Base-by-base conservation (phyloP, 441 rosid species). In the Pelargonium fulgidum region DNA sequence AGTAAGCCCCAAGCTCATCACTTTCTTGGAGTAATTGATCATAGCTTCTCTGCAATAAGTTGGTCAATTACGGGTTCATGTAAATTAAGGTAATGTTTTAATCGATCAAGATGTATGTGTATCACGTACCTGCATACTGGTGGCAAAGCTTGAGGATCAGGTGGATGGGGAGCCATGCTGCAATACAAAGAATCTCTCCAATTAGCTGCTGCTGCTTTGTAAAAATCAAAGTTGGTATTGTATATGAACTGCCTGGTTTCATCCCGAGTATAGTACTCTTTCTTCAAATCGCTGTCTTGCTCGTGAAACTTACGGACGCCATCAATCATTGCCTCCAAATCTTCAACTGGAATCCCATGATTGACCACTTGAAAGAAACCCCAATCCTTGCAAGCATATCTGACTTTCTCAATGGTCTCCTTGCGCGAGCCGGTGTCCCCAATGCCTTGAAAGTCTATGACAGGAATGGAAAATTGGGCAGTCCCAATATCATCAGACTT, bases 161-260 rank as follows among this genome's bases (percentile, higher is more conserved):
- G 80, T 12, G 77, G 62, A 7, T 61, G 26, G 3, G 79, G 77
- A 52, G 73, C 82, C 59, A 80, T 72, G 3, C 10, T 52, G 50
- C 75, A 73, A 7, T 39, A 22, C 16, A 76, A 36, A 0, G 83
- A 8, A 65, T 81, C 84, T 54, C 86, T 83, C 83, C 84, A 81
- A 61, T 73, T 71, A 36, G 76, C 82, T 3, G 81, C 64, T 0
- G 65, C 39, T 19, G 79, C 58, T 11, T 0, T 9, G 14, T 48
- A 71, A 16, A 83, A 50, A 64, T 80, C 82, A 19, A 79, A 83
- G 47, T 83, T 78, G 52, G 81, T 66, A 22, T 70, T 69, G 29
- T 73, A 78, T 2, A 47, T 8, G 12, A 79, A 79, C 67, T 69
- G 76, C 44, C 45, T 68, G 0, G 12, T 39, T 9, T 52, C 56